Evolutionary conservation across 2,329 filamentous ascomycete species (phyloP).

Genomic region (Mariannaea elegans): DNA sequence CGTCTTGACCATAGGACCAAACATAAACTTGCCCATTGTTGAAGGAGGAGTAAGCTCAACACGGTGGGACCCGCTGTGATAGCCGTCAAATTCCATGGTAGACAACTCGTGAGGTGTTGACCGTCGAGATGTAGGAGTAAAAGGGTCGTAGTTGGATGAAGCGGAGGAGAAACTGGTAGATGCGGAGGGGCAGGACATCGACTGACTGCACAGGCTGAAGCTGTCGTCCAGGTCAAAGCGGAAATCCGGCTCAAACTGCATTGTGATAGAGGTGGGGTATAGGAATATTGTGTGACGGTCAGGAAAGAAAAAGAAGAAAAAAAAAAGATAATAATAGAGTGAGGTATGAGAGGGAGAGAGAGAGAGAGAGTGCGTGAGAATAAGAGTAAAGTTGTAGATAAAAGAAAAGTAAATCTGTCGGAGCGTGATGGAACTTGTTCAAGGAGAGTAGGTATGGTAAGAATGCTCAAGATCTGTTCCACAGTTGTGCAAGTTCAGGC

Average conservation of each 20-base stretch:
- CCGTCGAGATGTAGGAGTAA: slow-evolving; percentile 55
- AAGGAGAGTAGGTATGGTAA: slow-evolving; percentile 26
- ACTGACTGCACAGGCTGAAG: slow-evolving; percentile 49
- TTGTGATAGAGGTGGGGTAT: slow-evolving; percentile 34
- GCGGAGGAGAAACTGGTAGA: slow-evolving; percentile 51
- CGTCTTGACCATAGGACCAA: slow-evolving; percentile 43
- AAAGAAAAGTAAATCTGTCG: slow-evolving; percentile 6
- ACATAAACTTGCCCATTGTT: slow-evolving; percentile 47
- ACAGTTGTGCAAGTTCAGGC: slow-evolving; percentile 25
- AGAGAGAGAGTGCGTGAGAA: slow-evolving; percentile 13
- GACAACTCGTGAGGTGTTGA: slow-evolving; percentile 52
- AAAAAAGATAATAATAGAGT: slow-evolving; percentile 4
- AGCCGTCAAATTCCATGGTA: slow-evolving; percentile 50
- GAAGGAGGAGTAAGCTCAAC: slow-evolving; percentile 50
- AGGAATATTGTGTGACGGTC: neutral
- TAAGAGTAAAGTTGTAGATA: neutral
- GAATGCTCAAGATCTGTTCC: slow-evolving; percentile 27
- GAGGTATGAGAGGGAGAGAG: neutral
- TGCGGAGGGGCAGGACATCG: slow-evolving; percentile 48
- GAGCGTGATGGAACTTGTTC: slow-evolving; percentile 8
- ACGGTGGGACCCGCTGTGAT: slow-evolving; percentile 37
- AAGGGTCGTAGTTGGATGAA: slow-evolving; percentile 53
- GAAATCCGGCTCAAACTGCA: slow-evolving; percentile 52
- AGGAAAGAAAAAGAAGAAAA: slow-evolving; percentile 13
- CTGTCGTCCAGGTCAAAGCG: slow-evolving; percentile 52